phyloP scores from a whole-genome alignment of 202 grass and related monocot species.

The Bolboschoenoplectus hybrid region DNA sequence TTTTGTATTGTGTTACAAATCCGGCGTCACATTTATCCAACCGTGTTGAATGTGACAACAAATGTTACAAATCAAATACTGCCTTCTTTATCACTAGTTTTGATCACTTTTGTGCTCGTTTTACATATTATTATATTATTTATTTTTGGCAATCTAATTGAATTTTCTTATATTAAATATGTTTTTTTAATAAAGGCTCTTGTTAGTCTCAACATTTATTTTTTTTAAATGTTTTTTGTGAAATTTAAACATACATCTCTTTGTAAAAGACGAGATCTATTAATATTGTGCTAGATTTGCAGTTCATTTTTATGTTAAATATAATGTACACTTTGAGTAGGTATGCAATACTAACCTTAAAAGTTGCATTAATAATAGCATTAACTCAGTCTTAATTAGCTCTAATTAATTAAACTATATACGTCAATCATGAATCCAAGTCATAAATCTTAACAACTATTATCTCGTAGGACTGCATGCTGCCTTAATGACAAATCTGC shows the following conservation, averaged over 20 bases:
- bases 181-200: not conserved
- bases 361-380: not conserved
- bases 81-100: not conserved
- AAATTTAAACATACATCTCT: too few relatives aligned
- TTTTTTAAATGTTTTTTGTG: too few relatives aligned
- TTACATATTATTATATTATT: not conserved
- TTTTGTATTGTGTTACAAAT: not conserved
- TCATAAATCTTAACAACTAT: not conserved
- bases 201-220: too few relatives aligned
- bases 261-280: too few relatives aligned
- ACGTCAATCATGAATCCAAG: not conserved
- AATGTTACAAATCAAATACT: not conserved
- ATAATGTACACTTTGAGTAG: not conserved
- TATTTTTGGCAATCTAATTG: constrained; percentile 14
- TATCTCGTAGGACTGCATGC: constrained; percentile 11
- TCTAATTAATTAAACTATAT: not conserved
- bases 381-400: constrained; percentile 13
- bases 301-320: not conserved
- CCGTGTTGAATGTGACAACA: not conserved
- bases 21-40: not conserved
- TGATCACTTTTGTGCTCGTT: not conserved
- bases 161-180: not conserved
- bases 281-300: too few relatives aligned
- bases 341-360: constrained; percentile 9
- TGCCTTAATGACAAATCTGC: constrained; percentile 6